Evolutionary conservation across 441 rosid genomes (phyloP).

Genomic region (Mallotus japonicus): DNA sequence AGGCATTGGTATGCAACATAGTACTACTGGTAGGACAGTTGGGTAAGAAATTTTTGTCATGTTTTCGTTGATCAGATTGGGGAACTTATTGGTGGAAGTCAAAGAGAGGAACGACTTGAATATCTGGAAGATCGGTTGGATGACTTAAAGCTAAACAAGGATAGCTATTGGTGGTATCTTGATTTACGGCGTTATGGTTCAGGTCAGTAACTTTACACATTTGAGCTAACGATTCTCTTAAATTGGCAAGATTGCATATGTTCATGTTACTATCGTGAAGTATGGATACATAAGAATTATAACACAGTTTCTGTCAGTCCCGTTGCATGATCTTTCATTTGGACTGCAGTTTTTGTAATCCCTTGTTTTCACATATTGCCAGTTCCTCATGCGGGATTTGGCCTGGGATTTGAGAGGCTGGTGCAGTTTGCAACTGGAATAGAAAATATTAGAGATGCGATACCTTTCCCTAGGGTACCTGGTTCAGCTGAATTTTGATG

Average conservation of each 20-base stretch:
- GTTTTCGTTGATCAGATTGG: slow-evolving; percentile 51
- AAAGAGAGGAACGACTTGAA: slow-evolving; percentile 92
- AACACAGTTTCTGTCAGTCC: not conserved
- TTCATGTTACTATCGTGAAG: not conserved
- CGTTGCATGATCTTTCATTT: not conserved
- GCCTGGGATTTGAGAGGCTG: slow-evolving; percentile 91
- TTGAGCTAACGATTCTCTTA: not conserved
- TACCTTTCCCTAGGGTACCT: slow-evolving; percentile 89
- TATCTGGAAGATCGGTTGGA: slow-evolving; percentile 76
- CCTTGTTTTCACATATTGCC: slow-evolving; percentile 19
- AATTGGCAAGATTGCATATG: not conserved
- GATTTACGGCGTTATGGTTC: slow-evolving; percentile 94
- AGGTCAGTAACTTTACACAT: slow-evolving; percentile 41
- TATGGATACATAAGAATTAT: not conserved
- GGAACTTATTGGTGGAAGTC: slow-evolving; percentile 98
- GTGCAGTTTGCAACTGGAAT: slow-evolving; percentile 93
- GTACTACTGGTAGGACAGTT: not conserved
- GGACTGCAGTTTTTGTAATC: not conserved
- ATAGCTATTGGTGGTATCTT: slow-evolving; percentile 96
- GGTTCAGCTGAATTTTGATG: slow-evolving; percentile 82
- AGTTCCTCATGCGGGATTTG: slow-evolving; percentile 98
- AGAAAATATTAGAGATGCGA: slow-evolving; percentile 85
- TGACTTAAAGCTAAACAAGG: slow-evolving; percentile 67
- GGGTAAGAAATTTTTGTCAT: not conserved
- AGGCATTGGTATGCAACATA: not conserved